Base-by-base conservation (phyloP, 208 protist species). In the Acanthamoeba royreba region DNA sequence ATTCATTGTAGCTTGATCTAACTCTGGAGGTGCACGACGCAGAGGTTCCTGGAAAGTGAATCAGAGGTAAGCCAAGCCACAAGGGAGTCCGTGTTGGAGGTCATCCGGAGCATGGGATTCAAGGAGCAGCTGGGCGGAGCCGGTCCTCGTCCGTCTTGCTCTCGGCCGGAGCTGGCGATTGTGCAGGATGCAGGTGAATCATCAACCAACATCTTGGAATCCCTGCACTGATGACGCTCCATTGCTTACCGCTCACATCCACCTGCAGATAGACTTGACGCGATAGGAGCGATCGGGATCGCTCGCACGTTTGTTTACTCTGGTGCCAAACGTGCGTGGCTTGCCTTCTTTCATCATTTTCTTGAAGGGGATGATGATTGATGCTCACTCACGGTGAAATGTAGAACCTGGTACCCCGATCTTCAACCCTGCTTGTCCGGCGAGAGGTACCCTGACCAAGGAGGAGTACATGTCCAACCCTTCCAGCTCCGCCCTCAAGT, bases 111-210 rank as follows among this genome's bases (percentile, higher is more conserved):
- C 38, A 53, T 96, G 1, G 47, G 63, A 43, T 96, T 96, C 52
- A 95, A 94, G 52, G 85, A 96, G 58, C 63, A 96, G 77, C 52
- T 96, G n/a, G 94, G 81, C 13, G 88, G 92, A 94, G 38, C n/a
- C 28, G 17, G 9, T 5, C n/a, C 42, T 8, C 19, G 35, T 2
- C 22, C 52, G 43, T 52, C 9, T 28, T 45, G 35, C 72, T 33
- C 35, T 43, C 33, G 17, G 22, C 13, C 63, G 77, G 88, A 96
- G 81, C 13, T 94, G 43, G 58, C 7, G 1, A 97, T 96, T 22
- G 95, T 97, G 15, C 95, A 97, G 85, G 96, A 97, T 92, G 86
- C 90, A 25, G 95, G 95, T 95, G 55, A 94, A 92, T 61, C 95
- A 9, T 90, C 95, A 94, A 90, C 46, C 85, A 69, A 86, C 28